phyloP scores from a whole-genome alignment of 108 stramenopile genomes.

The Phaeodactylum tricornutum region DNA sequence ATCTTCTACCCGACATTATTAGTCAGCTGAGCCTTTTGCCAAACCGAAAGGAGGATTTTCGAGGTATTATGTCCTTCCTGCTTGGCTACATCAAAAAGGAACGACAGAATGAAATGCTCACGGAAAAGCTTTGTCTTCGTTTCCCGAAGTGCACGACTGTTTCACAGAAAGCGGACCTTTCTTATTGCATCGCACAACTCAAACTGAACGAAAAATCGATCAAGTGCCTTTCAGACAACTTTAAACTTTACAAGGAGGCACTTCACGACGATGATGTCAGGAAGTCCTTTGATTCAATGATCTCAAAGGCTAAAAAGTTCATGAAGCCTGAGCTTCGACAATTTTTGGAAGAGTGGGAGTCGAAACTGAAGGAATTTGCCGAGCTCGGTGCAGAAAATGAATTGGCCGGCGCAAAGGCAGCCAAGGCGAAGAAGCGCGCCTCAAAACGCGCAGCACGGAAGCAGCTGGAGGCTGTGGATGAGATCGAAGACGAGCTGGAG shows the following conservation, averaged over 20 bases:
- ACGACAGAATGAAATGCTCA: constrained; percentile 82
- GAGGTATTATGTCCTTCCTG: constrained; percentile 85
- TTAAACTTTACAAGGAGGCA: constrained; percentile 84
- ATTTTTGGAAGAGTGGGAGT: constrained; percentile 79
- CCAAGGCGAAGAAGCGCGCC: constrained; percentile 5
- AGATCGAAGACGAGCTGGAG: constrained; percentile 7
- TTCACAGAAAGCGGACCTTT: constrained; percentile 74
- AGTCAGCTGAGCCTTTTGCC: constrained; percentile 72
- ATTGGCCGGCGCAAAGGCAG: constrained; percentile 54
- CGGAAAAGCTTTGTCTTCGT: constrained; percentile 90
- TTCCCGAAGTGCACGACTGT: constrained; percentile 69
- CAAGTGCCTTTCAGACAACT: constrained; percentile 76
- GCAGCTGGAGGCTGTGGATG: constrained; percentile 3
- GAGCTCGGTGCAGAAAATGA: constrained; percentile 50
- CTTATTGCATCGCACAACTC: constrained; percentile 90
- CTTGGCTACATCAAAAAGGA: constrained; percentile 95
- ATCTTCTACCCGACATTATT: constrained; percentile 95
- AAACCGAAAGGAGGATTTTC: constrained; percentile 69
- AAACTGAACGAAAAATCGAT: constrained; percentile 82
- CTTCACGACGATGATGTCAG: constrained; percentile 87
- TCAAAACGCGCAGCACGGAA: neutral
- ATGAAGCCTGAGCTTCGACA: constrained; percentile 71
- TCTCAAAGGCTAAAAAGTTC: constrained; percentile 78
- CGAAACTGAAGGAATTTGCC: constrained; percentile 53
- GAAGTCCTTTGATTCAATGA: constrained; percentile 56